A percentile compares a stretch with the other conserved stretches of the same genome.
Evolutionary conservation across 257 asterid genomes (phyloP).

Genomic region (Lavandula angustifolia): DNA sequence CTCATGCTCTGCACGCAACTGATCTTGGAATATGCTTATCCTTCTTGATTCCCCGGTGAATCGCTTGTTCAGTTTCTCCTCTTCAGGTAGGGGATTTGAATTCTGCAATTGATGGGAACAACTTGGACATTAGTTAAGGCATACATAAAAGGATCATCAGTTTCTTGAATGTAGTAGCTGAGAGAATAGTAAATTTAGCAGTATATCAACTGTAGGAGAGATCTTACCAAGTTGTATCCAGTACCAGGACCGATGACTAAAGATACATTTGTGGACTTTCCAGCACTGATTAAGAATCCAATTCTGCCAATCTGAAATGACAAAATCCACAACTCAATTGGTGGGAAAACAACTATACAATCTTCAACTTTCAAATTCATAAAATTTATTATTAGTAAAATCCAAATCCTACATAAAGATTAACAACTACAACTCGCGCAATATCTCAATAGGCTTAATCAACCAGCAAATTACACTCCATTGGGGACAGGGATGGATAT

Average conservation of each 20-base stretch:
- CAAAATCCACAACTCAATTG: conserved; percentile 22
- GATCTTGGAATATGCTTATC: conserved; percentile 65
- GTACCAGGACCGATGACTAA: conserved; percentile 89
- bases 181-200: background rate
- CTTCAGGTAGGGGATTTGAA: conserved; percentile 74
- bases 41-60: conserved; percentile 45
- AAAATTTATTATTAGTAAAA: background rate
- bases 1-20: conserved; percentile 81
- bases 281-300: conserved; percentile 82
- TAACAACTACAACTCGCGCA: background rate
- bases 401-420: background rate
- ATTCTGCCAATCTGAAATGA: conserved; percentile 57
- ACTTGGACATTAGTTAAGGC: background rate
- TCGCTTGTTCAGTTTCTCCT: conserved; percentile 49
- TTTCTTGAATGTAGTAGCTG: background rate
- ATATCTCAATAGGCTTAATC: conserved; percentile 4
- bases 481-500: background rate
- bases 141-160: background rate
- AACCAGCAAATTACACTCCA: background rate
- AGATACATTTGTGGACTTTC: conserved; percentile 53
- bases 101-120: conserved; percentile 52
- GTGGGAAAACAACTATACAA: background rate
- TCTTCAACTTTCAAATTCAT: background rate
- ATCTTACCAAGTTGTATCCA: conserved; percentile 89
- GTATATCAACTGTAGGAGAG: background rate